Base-by-base conservation (phyloP, 495 filamentous ascomycete genomes). In the Neurospora intermedia region DNA sequence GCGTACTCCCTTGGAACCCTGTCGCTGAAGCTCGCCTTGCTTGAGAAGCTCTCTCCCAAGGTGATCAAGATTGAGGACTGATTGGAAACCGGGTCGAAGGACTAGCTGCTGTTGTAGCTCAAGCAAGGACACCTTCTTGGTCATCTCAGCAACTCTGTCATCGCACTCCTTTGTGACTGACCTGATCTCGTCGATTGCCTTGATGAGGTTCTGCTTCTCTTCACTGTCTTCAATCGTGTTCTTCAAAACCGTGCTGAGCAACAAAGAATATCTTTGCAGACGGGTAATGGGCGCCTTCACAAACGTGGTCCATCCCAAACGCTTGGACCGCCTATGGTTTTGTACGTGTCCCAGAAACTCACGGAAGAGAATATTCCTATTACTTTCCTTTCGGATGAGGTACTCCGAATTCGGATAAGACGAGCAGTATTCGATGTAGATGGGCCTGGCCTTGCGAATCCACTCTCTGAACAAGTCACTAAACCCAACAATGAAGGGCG, bases 391-490 rank as follows among this genome's bases (percentile, higher is more conserved):
- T 69, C 93, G 90, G 31, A 99, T 88, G 46, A 94, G 82, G 81
- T 92, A 94, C 43, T 87, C 90, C 0, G 96, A 96, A 66, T 92
- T 88, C 1, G 96, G 95, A 73, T 94, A 98, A 0, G 89, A 90
- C 1, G 92, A 91, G 69, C 95, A 93, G 82, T 98, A 99, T 59
- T 94, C 94, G 74, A 98, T 90, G 81, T 98, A 99, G 2, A 92
- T 90, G 6, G 83, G 82, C 81, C 91, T 93, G 3, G 96, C 96
- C 81, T 98, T 98, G 70, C 96, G 88, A 76, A 99, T 97, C 96
- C 96, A 99, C 82, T 99, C 96, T 73, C 96, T 87, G 84, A 99
- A 99, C 71, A 99, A 94, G 76, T 98, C 96, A 78, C 94, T 97
- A 81, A 98, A 97, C 10, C 96, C 96, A 62, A 88, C 86, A 73